Conservation (phyloP, 73 alveolate genomes). For the Effrenium voratum region DNA sequence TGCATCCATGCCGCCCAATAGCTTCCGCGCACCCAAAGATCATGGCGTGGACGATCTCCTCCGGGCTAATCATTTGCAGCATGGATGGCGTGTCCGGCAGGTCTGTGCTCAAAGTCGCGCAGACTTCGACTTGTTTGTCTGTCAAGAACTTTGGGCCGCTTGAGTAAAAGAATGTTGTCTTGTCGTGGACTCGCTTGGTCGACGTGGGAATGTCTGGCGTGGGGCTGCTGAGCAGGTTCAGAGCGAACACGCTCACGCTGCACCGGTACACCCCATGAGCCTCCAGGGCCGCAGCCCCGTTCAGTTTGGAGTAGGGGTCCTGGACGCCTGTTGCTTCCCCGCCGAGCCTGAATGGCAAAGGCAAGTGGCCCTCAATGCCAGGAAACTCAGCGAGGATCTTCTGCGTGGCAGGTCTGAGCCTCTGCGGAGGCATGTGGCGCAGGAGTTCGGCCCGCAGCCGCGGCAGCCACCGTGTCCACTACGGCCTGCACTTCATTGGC, state of each 20-base stretch:
- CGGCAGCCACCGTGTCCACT: background rate
- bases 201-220: conserved; percentile 19
- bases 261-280: conserved; percentile 6
- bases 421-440: too few relatives aligned
- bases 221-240: background rate
- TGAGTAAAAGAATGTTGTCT: background rate
- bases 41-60: conserved; percentile 19
- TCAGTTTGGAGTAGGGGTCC: background rate
- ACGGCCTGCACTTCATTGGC: background rate
- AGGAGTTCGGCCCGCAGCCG: too few relatives aligned
- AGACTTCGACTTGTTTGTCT: background rate
- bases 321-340: background rate
- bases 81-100: background rate
- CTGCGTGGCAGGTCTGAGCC: background rate
- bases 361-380: background rate
- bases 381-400: background rate
- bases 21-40: background rate
- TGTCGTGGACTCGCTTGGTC: background rate
- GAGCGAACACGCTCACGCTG: background rate
- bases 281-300: background rate
- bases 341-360: background rate
- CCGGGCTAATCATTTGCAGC: background rate
- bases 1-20: background rate
- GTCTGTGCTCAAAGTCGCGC: background rate
- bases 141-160: background rate